These are phyloP conservation scores for Aspergillus wentii DNA, from an alignment of 495 filamentous ascomycete species.

Conservation along the genomic window DNA sequence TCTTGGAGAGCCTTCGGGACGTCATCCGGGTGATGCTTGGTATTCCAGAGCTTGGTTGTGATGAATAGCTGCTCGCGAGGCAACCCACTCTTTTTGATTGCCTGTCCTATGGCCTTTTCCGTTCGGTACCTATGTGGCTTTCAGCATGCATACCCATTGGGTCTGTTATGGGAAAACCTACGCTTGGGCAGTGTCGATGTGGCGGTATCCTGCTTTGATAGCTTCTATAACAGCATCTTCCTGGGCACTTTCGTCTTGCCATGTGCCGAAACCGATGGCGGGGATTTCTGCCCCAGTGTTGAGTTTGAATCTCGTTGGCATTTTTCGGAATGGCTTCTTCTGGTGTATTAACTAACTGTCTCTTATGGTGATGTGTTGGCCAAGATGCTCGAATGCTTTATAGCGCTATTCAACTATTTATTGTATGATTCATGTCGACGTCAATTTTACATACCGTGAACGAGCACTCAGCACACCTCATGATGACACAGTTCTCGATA, in stretches of 20 bases:
- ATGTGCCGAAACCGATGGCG: constrained; percentile 44
- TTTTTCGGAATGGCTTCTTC: too few species aligned
- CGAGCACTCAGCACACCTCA: too few species aligned
- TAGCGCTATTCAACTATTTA: too few species aligned
- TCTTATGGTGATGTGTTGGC: too few species aligned
- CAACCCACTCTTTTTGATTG: constrained; percentile 51
- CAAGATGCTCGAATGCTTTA: too few species aligned
- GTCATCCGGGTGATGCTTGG: constrained; percentile 58
- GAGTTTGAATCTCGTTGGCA: constrained; percentile 35
- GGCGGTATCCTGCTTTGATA: constrained; percentile 53
- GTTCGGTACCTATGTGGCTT: constrained; percentile 49
- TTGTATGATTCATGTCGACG: constrained; percentile 3
- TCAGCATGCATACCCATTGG: too few species aligned
- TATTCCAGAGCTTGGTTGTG: constrained; percentile 70
- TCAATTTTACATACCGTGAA: constrained; percentile 17
- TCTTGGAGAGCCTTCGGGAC: constrained; percentile 54
- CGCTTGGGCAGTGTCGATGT: constrained; percentile 56
- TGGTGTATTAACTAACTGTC: too few species aligned
- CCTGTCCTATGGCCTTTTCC: constrained; percentile 48
- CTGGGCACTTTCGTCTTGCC: constrained; percentile 44
- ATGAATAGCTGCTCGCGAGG: constrained; percentile 59
- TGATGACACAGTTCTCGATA: too few species aligned
- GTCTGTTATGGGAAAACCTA: constrained; percentile 31
- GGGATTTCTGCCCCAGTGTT: constrained; percentile 50
- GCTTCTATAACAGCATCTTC: constrained; percentile 42